Conservation (phyloP, 441 rosid species). For the Bocquillonia castaneifolia region DNA sequence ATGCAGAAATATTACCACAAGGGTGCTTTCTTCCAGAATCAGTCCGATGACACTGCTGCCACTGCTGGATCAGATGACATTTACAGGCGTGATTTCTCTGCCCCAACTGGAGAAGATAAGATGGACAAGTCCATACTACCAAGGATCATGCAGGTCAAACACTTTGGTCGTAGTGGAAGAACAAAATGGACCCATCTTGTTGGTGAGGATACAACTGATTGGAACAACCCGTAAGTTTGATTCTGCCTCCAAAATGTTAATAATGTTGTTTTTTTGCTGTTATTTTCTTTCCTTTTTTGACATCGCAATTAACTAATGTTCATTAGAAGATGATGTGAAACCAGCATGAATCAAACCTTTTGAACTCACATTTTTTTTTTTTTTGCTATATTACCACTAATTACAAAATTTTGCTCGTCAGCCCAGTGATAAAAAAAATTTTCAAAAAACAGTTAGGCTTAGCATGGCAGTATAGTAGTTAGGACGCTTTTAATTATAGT, state of each 20-base stretch:
- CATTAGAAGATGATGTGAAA: background rate
- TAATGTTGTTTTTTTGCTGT: background rate
- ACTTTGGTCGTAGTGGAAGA: slow-evolving; percentile 93
- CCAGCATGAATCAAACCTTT: background rate
- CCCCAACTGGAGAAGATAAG: slow-evolving; percentile 90
- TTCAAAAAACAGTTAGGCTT: too few species aligned
- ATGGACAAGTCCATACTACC: slow-evolving; percentile 81
- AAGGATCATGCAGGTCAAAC: slow-evolving; percentile 92
- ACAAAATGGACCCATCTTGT: slow-evolving; percentile 97
- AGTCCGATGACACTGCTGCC: slow-evolving; percentile 53
- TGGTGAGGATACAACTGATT: slow-evolving; percentile 80
- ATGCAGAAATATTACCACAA: slow-evolving; percentile 92
- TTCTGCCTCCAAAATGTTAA: background rate
- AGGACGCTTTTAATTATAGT: too few species aligned
- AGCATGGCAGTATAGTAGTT: too few species aligned
- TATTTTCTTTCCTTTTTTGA: background rate
- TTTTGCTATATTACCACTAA: too few species aligned
- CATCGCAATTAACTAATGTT: background rate
- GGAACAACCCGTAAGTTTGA: slow-evolving; percentile 81
- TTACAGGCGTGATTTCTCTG: slow-evolving; percentile 64
- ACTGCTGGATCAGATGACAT: slow-evolving; percentile 49
- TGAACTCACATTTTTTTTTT: background rate
- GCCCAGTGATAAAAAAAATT: too few species aligned
- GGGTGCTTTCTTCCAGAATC: slow-evolving; percentile 81
- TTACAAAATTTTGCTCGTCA: too few species aligned